Percentiles rank a stretch among this genome's conserved stretches.
These are phyloP conservation scores for Fraxinus baroniana DNA, from an alignment of 305 asterid species.

Conservation along the genomic window DNA sequence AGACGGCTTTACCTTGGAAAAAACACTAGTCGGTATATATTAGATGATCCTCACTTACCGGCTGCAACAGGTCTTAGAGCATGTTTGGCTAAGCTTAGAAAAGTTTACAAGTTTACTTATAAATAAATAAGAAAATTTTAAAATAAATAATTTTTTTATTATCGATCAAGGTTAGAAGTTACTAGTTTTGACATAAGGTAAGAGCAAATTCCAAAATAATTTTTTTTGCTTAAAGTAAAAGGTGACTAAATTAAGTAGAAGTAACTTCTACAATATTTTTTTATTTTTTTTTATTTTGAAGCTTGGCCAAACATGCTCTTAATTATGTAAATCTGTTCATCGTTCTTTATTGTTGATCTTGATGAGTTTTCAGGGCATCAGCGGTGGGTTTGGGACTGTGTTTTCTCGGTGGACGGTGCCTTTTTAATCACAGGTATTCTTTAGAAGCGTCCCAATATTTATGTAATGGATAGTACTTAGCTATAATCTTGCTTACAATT, in stretches of 20 bases:
- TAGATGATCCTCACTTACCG: not conserved
- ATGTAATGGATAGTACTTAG: not conserved
- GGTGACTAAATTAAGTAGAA: not conserved
- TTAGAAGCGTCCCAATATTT: not conserved
- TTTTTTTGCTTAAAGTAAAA: not conserved
- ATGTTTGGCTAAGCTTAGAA: not conserved
- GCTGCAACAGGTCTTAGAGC: not conserved
- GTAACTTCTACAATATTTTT: not conserved
- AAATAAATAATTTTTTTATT: not conserved
- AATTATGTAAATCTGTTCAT: not conserved
- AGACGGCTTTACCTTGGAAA: constrained; percentile 82
- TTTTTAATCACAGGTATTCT: constrained; percentile 78
- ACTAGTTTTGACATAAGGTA: not conserved
- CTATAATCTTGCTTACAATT: not conserved
- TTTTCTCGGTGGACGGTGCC: constrained; percentile 94
- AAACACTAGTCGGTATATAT: constrained; percentile 56
- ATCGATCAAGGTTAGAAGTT: not conserved
- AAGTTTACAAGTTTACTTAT: not conserved
- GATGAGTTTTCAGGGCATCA: constrained; percentile 63
- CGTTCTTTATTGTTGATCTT: constrained; percentile 14
- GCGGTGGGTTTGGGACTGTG: constrained; percentile 99
- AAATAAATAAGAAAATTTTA: not conserved
- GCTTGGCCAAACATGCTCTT: not conserved
- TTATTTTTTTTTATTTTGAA: not conserved
- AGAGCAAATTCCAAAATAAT: not conserved